Percentiles rank a stretch among this genome's conserved stretches.
These are phyloP conservation scores for Scleromitrula shiraiana DNA, from an alignment of 2,329 filamentous ascomycete genomes.

Conservation along the genomic window DNA sequence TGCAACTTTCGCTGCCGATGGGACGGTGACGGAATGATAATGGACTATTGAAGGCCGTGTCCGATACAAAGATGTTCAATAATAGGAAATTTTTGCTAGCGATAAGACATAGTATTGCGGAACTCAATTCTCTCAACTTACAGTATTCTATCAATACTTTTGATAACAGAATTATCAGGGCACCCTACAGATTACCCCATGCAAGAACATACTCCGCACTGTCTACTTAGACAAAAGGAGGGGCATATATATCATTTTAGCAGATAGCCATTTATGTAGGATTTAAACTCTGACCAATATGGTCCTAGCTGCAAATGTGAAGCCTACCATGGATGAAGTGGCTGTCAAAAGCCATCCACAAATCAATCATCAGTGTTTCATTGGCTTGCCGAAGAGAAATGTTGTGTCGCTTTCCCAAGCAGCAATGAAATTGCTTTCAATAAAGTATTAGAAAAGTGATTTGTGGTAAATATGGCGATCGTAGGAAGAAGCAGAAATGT, in stretches of 20 bases:
- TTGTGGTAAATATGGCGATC: neutral
- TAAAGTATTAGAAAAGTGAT: neutral
- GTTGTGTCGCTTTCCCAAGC: neutral
- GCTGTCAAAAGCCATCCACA: constrained; percentile 3
- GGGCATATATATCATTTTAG: neutral
- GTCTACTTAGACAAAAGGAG: constrained; percentile 9
- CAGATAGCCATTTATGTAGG: constrained; percentile 2
- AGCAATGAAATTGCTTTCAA: neutral
- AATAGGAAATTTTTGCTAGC: neutral
- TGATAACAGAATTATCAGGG: neutral
- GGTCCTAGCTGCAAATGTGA: neutral
- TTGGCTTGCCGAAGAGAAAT: neutral
- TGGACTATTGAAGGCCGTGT: neutral
- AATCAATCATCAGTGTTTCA: neutral
- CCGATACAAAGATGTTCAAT: neutral
- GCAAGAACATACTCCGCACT: neutral
- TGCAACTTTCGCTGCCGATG: neutral
- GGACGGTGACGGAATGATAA: neutral
- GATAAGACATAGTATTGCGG: neutral
- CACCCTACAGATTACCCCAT: neutral
- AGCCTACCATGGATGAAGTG: constrained; percentile 6
- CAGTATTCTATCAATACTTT: neutral
- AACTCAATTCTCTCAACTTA: neutral
- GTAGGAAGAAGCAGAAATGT: neutral
- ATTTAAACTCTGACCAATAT: constrained; percentile 2